These are phyloP conservation scores for Trifolium repens DNA, from an alignment of 306 rosid genomes.

Conservation along the genomic window DNA sequence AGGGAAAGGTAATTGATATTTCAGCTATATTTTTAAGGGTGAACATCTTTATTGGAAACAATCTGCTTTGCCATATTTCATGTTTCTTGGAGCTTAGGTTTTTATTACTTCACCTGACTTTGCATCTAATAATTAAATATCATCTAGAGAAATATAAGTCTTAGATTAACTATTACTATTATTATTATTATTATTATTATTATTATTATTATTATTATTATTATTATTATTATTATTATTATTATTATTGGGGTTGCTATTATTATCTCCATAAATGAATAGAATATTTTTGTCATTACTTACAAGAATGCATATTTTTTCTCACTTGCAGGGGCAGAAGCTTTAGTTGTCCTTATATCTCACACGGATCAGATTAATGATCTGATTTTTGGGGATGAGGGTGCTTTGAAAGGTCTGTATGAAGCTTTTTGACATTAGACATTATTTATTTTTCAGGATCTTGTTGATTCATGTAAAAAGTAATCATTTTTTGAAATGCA, in stretches of 20 bases:
- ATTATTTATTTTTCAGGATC: slow-evolving; percentile 36
- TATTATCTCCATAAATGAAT: slow-evolving; percentile 11
- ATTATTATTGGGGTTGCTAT: background rate
- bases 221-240: background rate
- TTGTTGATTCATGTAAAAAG: slow-evolving; percentile 39
- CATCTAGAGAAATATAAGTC: slow-evolving; percentile 19
- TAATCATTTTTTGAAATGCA: slow-evolving; percentile 47
- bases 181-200: background rate
- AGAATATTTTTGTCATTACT: background rate
- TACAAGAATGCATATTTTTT: slow-evolving; percentile 30
- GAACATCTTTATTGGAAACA: background rate
- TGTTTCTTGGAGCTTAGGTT: background rate
- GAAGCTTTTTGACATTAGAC: slow-evolving; percentile 38
- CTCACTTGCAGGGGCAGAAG: slow-evolving; percentile 67
- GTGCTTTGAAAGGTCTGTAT: slow-evolving; percentile 58
- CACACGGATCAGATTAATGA: slow-evolving; percentile 57
- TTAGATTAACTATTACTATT: slow-evolving; percentile 27
- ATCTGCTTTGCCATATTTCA: background rate
- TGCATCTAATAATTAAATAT: slow-evolving; percentile 17
- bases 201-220: too few relatives aligned
- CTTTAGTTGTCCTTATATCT: slow-evolving; percentile 66
- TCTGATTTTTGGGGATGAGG: slow-evolving; percentile 55
- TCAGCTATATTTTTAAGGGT: slow-evolving; percentile 20
- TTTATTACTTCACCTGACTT: slow-evolving; percentile 24
- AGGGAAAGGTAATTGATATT: slow-evolving; percentile 64